Evolutionary conservation across 2,329 filamentous ascomycete genomes (phyloP).

Genomic region (Parafenestella ontariensis): DNA sequence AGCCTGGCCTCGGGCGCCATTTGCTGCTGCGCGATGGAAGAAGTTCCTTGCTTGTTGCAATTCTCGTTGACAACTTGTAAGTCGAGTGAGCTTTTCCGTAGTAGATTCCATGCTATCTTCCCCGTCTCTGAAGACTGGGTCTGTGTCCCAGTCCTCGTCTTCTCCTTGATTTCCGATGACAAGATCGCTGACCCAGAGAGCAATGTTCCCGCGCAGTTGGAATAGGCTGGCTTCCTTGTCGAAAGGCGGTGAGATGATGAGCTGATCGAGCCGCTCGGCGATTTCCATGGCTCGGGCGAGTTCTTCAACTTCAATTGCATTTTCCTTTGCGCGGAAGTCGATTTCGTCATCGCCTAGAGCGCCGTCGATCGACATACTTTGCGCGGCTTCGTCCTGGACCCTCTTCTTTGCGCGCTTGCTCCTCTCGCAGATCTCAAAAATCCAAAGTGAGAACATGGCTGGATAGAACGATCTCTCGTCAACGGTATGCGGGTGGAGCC

Average conservation of each 20-base stretch:
- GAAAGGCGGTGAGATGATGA: constrained; percentile 74
- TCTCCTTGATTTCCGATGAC: constrained; percentile 44
- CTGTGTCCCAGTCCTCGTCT: constrained; percentile 24
- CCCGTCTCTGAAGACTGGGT: constrained; percentile 5
- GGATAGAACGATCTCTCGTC: constrained; percentile 81
- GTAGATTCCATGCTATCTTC: background rate
- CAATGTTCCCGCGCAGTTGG: constrained; percentile 74
- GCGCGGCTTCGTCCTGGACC: constrained; percentile 10
- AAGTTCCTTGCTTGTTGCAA: constrained; percentile 29
- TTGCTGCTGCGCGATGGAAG: constrained; percentile 31
- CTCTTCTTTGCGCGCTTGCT: constrained; percentile 58
- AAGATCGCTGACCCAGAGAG: constrained; percentile 78
- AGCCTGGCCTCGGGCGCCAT: constrained; percentile 23
- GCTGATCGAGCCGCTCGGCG: constrained; percentile 71
- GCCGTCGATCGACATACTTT: constrained; percentile 21
- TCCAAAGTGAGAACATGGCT: constrained; percentile 79
- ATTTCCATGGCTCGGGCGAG: constrained; percentile 68
- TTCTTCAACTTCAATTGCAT: constrained; percentile 58
- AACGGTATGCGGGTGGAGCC: constrained; percentile 65
- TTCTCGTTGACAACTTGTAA: constrained; percentile 28
- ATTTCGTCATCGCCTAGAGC: constrained; percentile 9
- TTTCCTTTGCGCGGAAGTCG: constrained; percentile 20
- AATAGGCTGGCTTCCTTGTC: constrained; percentile 71
- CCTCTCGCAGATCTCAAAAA: constrained; percentile 72
- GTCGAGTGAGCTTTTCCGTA: constrained; percentile 17